Percentiles rank a stretch among this genome's conserved stretches.
Evolutionary conservation across 306 rosid species (phyloP).

Genomic region (Neltuma alba): DNA sequence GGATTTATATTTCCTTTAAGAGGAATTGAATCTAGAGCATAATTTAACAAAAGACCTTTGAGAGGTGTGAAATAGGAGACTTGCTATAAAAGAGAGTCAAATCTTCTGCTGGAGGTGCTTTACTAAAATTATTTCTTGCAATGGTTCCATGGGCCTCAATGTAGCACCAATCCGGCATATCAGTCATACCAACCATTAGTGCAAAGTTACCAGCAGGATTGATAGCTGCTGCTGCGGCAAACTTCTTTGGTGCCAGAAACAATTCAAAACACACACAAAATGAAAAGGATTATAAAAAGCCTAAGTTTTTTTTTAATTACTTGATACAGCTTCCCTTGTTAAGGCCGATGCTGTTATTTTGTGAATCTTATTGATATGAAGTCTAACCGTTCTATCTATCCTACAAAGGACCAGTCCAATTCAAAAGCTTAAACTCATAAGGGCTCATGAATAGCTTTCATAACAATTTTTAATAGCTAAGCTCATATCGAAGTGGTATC

Average conservation of each 20-base stretch:
- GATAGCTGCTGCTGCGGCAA: constrained; percentile 69
- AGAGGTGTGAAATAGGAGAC: constrained; percentile 79
- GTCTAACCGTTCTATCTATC: too few species aligned
- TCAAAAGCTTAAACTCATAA: neutral
- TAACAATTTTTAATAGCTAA: neutral
- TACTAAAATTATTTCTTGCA: constrained; percentile 48
- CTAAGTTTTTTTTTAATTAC: neutral
- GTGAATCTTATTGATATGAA: too few species aligned
- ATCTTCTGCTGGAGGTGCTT: constrained; percentile 62
- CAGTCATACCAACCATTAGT: constrained; percentile 79
- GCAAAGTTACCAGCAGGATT: constrained; percentile 83
- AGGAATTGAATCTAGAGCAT: constrained; percentile 6
- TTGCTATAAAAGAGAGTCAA: constrained; percentile 59
- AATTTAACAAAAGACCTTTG: constrained; percentile 50
- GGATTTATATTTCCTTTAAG: constrained; percentile 18
- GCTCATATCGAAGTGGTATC: neutral
- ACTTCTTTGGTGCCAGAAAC: constrained; percentile 78
- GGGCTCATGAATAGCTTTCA: neutral
- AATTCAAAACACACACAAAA: constrained; percentile 27
- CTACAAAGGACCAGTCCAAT: neutral
- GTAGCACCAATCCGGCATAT: constrained; percentile 90
- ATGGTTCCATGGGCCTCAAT: constrained; percentile 67
- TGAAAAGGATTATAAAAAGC: neutral
- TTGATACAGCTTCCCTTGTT: neutral
- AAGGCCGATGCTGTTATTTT: too few species aligned